phyloP scores from a whole-genome alignment of 2,329 filamentous ascomycete genomes.

The Cladosporium velox region DNA sequence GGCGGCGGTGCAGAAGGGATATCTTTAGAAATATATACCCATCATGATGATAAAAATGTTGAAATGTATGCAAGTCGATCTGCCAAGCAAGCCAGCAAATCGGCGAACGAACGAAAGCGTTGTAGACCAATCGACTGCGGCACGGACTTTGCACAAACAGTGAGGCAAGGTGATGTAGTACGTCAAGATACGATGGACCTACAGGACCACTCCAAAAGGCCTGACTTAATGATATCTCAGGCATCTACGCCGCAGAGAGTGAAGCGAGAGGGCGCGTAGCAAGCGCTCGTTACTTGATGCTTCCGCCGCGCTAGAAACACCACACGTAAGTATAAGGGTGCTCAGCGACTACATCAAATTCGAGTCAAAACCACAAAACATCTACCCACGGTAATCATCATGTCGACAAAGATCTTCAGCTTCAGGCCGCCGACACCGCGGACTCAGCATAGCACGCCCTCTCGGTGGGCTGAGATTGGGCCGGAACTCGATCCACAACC shows the following conservation, averaged over 20 bases:
- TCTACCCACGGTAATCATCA: not conserved
- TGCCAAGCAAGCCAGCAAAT: not conserved
- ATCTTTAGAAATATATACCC: slow-evolving; percentile 53
- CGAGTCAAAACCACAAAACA: not conserved
- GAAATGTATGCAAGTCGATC: not conserved
- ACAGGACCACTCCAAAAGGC: not conserved
- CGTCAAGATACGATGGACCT: not conserved
- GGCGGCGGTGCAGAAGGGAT: slow-evolving; percentile 86
- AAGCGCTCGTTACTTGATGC: not conserved
- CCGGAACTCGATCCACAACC: too few relatives aligned
- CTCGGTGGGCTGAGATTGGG: not conserved
- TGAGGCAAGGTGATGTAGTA: not conserved
- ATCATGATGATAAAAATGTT: not conserved
- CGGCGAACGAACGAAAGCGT: not conserved
- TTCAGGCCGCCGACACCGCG: not conserved
- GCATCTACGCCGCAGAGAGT: not conserved
- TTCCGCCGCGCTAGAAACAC: not conserved
- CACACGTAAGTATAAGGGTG: not conserved
- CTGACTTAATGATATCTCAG: not conserved
- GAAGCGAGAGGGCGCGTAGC: not conserved
- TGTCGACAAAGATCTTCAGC: not conserved
- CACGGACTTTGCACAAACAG: not conserved
- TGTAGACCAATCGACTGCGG: not conserved
- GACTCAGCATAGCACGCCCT: not conserved
- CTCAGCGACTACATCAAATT: not conserved